Evolutionary conservation across 2,329 filamentous ascomycete species (phyloP).

Genomic region (Lasiodiplodia sp.): DNA sequence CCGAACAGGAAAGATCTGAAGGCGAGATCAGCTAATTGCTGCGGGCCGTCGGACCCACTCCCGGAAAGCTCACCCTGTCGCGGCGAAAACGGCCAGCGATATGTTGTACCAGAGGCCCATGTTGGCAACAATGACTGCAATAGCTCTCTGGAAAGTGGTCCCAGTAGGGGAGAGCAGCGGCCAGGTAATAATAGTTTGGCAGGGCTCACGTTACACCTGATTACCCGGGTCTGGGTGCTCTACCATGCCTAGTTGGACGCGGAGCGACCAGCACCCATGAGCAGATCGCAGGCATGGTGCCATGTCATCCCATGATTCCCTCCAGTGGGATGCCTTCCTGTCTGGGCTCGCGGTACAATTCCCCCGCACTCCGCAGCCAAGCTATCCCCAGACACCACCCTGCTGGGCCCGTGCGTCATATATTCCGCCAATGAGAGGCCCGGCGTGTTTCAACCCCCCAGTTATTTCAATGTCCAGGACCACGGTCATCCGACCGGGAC

Average conservation of each 20-base stretch:
- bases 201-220: slow-evolving; percentile 3
- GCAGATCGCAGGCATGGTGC: slow-evolving; percentile 26
- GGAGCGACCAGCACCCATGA: slow-evolving; percentile 17
- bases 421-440: slow-evolving; percentile 27
- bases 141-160: not conserved
- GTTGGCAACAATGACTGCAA: slow-evolving; percentile 2
- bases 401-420: slow-evolving; percentile 10
- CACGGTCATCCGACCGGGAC: not conserved
- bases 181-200: slow-evolving; percentile 10
- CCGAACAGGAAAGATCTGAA: slow-evolving; percentile 51
- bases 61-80: slow-evolving; percentile 39
- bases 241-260: slow-evolving; percentile 24
- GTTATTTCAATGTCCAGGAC: not conserved
- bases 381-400: slow-evolving; percentile 15
- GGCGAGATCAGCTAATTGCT: slow-evolving; percentile 17
- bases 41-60: not conserved
- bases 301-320: slow-evolving; percentile 28
- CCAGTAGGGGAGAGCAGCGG: not conserved
- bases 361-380: slow-evolving; percentile 27
- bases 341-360: slow-evolving; percentile 10
- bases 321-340: slow-evolving; percentile 10
- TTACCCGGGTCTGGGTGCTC: slow-evolving; percentile 17
- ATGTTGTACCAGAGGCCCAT: slow-evolving; percentile 55
- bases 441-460: slow-evolving; percentile 6
- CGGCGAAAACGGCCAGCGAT: slow-evolving; percentile 51